Base-by-base conservation (phyloP, 441 rosid genomes). In the Erysimum cheiri region DNA sequence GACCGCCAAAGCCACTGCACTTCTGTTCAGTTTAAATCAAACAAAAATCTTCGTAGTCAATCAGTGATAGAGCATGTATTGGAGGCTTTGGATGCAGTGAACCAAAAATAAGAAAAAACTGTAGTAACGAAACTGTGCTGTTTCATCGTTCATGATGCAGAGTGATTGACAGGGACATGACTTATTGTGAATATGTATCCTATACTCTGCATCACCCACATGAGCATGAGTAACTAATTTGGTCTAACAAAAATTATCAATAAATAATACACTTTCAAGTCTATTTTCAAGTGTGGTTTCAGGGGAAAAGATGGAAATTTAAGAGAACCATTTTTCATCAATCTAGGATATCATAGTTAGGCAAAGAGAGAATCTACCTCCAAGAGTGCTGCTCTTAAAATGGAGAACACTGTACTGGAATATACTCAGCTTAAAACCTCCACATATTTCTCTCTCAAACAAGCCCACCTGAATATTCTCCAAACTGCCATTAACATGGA, bases 391-490 rank as follows among this genome's bases (percentile, higher is more conserved):
- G 65, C 81, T 65, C 78, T 82, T 60, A 80, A 87, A 83, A 15
- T 77, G 89, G 49, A 91, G 71, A 91, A 89, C 78, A 13, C 85
- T 79, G 78, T 89, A 88, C 70, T 87, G 96, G 69, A 80, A 89
- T 69, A 91, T 76, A 88, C 88, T 83, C 57, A 77, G 64, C 79
- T 81, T 82, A 66, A 82, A 60, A 61, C 96, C 90, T 60, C 93
- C 83, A 56, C 88, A 90, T 50, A 94, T 78, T 79, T 91, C 87
- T 78, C 84, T 85, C 78, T 82, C 87, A 83, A 94, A 87, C 63
- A 89, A 72, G 52, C 85, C 86, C 70, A 81, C 87, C 83, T 91
- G 97, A 84, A 84, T 81, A 76, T 82, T 86, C 93, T 91, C 98
- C 36, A 89, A 78, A 88, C 98, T 94, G 96, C 85, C 84, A 91